These are phyloP conservation scores for Trichoderma pleuroti DNA, from an alignment of 2,329 filamentous ascomycete genomes.

Conservation along the genomic window DNA sequence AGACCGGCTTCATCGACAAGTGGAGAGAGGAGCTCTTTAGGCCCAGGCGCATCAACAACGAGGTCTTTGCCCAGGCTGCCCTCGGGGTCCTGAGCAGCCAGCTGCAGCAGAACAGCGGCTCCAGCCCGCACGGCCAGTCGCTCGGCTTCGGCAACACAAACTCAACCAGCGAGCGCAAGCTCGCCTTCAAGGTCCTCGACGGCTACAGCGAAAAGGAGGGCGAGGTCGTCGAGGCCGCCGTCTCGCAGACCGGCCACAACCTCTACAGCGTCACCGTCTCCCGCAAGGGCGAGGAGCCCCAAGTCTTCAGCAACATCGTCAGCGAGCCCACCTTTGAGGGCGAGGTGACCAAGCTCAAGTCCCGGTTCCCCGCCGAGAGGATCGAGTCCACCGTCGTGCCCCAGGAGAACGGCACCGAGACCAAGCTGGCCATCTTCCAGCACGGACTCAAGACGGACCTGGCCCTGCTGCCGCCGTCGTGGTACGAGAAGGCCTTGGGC, in stretches of 20 bases:
- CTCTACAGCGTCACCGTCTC: constrained; percentile 46
- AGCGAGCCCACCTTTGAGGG: constrained; percentile 35
- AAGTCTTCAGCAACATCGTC: constrained; percentile 45
- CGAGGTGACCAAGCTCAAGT: constrained; percentile 33
- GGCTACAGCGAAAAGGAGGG: constrained; percentile 61
- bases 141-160: constrained; percentile 53
- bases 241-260: constrained; percentile 47
- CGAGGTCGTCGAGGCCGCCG: constrained; percentile 53
- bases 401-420: constrained; percentile 48
- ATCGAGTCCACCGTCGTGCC: constrained; percentile 74
- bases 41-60: constrained; percentile 57
- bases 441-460: constrained; percentile 58
- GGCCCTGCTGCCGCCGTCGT: constrained; percentile 60
- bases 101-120: constrained; percentile 30
- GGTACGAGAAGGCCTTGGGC: constrained; percentile 85
- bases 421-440: constrained; percentile 75
- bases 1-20: constrained; percentile 95
- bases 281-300: constrained; percentile 39
- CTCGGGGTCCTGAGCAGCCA: constrained; percentile 64
- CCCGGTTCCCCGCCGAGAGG: constrained; percentile 76
- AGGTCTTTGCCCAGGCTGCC: constrained; percentile 83
- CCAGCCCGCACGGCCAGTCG: constrained; percentile 44
- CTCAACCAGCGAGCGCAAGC: constrained; percentile 43
- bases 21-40: constrained; percentile 76
- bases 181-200: constrained; percentile 57